Evolutionary conservation across 1,139 yeast genomes (phyloP), one percentile per base, ranked within the genome.

Genomic region (Spencermartinsiella ligniputridi): DNA sequence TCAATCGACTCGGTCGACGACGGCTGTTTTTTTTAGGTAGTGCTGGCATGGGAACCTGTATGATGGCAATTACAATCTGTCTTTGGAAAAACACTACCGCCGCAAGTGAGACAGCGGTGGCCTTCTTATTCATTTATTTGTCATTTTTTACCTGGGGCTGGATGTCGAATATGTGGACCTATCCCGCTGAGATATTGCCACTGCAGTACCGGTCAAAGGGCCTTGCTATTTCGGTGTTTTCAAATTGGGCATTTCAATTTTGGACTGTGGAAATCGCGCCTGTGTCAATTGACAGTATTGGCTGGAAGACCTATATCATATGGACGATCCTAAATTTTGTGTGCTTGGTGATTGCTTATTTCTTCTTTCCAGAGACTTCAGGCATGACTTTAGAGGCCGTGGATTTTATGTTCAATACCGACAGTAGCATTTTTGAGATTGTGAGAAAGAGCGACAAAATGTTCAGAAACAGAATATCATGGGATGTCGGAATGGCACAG

Each of bases 201-300:
- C 73, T 84, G 53, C 74, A 81, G 48, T 75, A 81, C 41, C 74
- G 94, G 67, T 86, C 83, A 57, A 81, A 80, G 66, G 84, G 88
- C 3, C 81, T 83, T 54, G 80, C 90, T 15, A 62, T 83, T 43
- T 78, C 86, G 41, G 79, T 84, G 17, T 83, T 90, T 13, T 74
- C 86, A 33, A 84, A 84, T 68, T 84, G 92, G 94, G 63, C 81
- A 46, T 81, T 79, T 59, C 83, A 83, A 68, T 83, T 83, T 66
- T 78, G 76, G 18, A 79, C 83, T 65, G 89, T 88, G 11, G 81
- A 71, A 64, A 75, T 40, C 72, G 70, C 57, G 76, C 78, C 78
- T 3, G 64, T 72, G 32, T 69, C 69, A 39, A 68, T 73, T 56
- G 58, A 55, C 39, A 63, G 61, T 41, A 69, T 74, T 38, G 66